Conservation (phyloP, 768 basidiomycete genomes). For the Macrolepiota albuminosa region DNA sequence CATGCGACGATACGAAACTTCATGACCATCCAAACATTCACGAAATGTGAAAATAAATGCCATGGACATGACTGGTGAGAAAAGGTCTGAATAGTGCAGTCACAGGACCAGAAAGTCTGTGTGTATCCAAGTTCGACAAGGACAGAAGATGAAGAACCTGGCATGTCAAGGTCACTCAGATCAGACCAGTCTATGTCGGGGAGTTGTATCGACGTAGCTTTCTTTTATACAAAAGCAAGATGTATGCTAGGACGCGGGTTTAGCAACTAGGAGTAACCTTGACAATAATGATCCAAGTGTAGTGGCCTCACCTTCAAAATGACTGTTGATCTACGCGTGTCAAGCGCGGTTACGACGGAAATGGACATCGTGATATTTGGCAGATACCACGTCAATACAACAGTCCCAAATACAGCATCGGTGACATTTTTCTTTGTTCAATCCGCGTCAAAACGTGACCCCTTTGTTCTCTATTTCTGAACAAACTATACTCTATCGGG, state of each 20-base stretch:
- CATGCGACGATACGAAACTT: not conserved
- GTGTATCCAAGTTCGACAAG: not conserved
- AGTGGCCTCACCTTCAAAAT: not conserved
- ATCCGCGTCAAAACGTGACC: not conserved
- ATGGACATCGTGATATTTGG: constrained; percentile 11
- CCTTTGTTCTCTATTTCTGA: not conserved
- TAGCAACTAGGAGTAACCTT: not conserved
- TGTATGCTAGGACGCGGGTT: not conserved
- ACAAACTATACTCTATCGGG: not conserved
- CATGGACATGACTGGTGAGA: not conserved
- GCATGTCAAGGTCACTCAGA: not conserved
- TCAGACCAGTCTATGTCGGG: not conserved
- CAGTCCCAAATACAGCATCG: constrained; percentile 1
- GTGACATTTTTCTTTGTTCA: not conserved
- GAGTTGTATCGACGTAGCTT: not conserved
- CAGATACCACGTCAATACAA: not conserved
- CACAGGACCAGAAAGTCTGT: not conserved
- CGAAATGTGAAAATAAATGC: not conserved
- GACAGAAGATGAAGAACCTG: constrained; percentile 1
- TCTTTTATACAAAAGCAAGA: not conserved
- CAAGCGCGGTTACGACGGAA: constrained; percentile 8
- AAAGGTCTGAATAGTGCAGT: not conserved
- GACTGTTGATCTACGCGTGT: constrained; percentile 1
- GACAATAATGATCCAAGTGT: not conserved
- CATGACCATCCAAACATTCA: not conserved